A percentile compares a stretch with the other conserved stretches of the same genome.
phyloP scores from a whole-genome alignment of 2,329 filamentous ascomycete genomes.

The Hypoxylon rubiginosum region DNA sequence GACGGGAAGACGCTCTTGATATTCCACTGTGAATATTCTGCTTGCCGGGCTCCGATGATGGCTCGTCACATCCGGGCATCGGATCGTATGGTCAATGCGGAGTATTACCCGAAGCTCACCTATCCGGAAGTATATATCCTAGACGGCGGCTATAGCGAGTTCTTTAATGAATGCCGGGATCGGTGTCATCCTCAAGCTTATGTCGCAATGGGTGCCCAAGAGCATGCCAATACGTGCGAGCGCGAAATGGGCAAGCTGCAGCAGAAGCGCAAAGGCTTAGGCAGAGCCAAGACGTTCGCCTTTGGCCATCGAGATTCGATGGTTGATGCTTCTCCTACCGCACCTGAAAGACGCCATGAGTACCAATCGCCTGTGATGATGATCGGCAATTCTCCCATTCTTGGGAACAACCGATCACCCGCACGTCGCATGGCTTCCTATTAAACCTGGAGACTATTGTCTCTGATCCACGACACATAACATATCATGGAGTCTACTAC shows the following conservation, averaged over 20 bases:
- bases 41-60: constrained; percentile 95
- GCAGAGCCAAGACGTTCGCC: constrained; percentile 92
- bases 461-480: constrained; percentile 12
- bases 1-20: constrained; percentile 83
- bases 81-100: constrained; percentile 87
- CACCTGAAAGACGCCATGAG: constrained; percentile 59
- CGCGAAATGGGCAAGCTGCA: constrained; percentile 94
- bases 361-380: constrained; percentile 58
- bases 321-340: constrained; percentile 72
- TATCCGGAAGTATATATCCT: constrained; percentile 98
- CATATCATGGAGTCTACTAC: neutral
- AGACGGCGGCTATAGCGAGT: constrained; percentile 94
- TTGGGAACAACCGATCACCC: constrained; percentile 65
- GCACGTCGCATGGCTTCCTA: constrained; percentile 75
- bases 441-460: constrained; percentile 51
- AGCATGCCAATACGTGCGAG: constrained; percentile 93
- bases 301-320: constrained; percentile 81
- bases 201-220: constrained; percentile 94
- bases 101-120: constrained; percentile 88
- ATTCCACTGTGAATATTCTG: constrained; percentile 98
- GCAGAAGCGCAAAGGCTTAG: constrained; percentile 83
- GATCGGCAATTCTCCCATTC: constrained; percentile 61
- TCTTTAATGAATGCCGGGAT: constrained; percentile 82
- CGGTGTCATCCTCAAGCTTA: constrained; percentile 96
- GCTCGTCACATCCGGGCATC: constrained; percentile 91